Evolutionary conservation across 2,329 filamentous ascomycete species (phyloP).

Genomic region (Trichoderma aggressivum): DNA sequence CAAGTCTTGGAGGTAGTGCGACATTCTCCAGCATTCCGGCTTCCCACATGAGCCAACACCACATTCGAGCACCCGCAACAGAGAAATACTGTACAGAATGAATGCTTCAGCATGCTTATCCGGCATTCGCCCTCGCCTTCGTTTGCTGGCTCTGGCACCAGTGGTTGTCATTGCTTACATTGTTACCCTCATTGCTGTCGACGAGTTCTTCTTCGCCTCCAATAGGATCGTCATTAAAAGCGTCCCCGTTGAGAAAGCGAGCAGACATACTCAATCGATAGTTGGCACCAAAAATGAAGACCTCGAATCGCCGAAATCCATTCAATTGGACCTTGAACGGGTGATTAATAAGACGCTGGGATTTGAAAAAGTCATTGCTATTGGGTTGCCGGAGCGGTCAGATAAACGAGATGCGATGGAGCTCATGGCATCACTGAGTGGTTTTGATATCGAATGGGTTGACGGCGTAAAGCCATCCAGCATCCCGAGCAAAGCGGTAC

Average conservation of each 20-base stretch:
- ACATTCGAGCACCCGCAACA: not conserved
- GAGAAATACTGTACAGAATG: not conserved
- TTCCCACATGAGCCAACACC: not conserved
- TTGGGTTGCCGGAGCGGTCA: conserved; percentile 47
- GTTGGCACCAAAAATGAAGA: not conserved
- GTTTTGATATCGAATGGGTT: conserved; percentile 44
- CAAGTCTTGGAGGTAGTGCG: not conserved
- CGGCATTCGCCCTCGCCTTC: not conserved
- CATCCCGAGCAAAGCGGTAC: conserved; percentile 37
- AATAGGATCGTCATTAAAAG: not conserved
- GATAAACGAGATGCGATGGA: conserved; percentile 50
- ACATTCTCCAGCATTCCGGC: not conserved
- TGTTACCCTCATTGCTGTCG: not conserved
- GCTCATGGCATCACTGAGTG: conserved; percentile 44
- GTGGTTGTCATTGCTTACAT: not conserved
- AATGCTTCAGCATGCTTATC: not conserved
- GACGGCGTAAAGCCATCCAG: conserved; percentile 42
- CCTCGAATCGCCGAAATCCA: not conserved
- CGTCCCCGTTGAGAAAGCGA: not conserved
- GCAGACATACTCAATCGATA: not conserved
- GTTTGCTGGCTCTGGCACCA: not conserved
- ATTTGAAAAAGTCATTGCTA: conserved; percentile 50
- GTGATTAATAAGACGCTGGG: not conserved
- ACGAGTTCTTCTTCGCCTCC: not conserved
- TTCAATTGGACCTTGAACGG: not conserved